Conservation (phyloP, 78 protist genomes). For the Chrysochromulina tobinii region DNA sequence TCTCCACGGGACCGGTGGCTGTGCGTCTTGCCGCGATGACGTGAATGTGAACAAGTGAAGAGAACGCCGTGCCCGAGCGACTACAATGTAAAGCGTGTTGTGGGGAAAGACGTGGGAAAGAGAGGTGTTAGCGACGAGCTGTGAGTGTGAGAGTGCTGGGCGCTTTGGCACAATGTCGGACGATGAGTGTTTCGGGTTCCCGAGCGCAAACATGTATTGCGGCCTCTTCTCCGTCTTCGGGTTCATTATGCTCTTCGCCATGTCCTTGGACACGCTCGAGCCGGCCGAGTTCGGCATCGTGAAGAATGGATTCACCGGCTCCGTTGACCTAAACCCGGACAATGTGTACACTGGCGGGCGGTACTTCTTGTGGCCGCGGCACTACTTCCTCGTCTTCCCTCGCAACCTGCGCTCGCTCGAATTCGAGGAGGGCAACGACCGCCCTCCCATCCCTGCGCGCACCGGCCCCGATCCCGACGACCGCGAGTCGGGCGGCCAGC, state of each 20-base stretch:
- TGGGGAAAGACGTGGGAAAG: too few species aligned
- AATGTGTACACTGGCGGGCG: neutral
- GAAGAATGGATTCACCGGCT: constrained; percentile 9
- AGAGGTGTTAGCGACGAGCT: too few species aligned
- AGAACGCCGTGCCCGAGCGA: too few species aligned
- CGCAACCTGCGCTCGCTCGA: neutral
- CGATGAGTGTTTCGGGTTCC: too few species aligned
- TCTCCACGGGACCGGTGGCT: too few species aligned
- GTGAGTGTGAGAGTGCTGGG: too few species aligned
- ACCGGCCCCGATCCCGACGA: constrained; percentile 11
- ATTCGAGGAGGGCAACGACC: neutral
- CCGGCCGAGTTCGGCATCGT: neutral
- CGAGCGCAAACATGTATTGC: neutral
- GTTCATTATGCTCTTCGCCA: neutral
- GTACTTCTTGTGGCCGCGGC: neutral
- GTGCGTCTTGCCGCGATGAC: too few species aligned
- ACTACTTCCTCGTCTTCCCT: neutral
- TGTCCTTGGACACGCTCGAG: neutral
- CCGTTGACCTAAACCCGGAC: neutral
- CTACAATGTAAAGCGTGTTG: too few species aligned
- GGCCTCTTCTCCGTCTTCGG: neutral
- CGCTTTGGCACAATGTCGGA: too few species aligned
- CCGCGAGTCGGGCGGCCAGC: constrained; percentile 17
- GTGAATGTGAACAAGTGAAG: too few species aligned
- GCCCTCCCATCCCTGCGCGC: neutral